These are phyloP conservation scores for Fusarium sp. DNA, from an alignment of 2,329 filamentous ascomycete species.

Conservation along the genomic window DNA sequence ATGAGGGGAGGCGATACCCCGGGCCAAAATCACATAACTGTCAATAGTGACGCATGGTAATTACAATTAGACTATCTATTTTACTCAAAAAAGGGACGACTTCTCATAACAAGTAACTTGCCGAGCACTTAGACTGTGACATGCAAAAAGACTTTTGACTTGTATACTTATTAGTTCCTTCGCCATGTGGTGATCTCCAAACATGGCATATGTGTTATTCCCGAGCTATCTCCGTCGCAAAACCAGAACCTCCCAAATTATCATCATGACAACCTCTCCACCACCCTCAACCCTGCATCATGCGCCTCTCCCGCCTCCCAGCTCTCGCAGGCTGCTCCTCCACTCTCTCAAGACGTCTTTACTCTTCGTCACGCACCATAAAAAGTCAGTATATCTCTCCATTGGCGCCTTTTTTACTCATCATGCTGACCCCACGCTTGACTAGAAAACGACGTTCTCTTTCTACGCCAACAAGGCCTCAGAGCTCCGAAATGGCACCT, in stretches of 20 bases:
- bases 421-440: conserved; percentile 25
- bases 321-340: conserved; percentile 3
- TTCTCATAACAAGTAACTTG: too few species aligned
- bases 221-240: conserved; percentile 48
- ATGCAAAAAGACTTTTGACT: too few species aligned
- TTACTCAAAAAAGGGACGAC: not conserved
- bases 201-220: not conserved
- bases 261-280: conserved; percentile 33
- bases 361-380: conserved; percentile 49
- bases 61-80: conserved; percentile 26
- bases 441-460: conserved; percentile 57
- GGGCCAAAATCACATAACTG: conserved; percentile 33
- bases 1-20: conserved; percentile 49
- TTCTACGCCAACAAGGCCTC: conserved; percentile 56
- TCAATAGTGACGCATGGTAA: conserved; percentile 30
- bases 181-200: not conserved
- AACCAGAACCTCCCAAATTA: conserved; percentile 30
- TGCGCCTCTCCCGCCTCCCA: conserved; percentile 31
- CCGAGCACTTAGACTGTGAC: too few species aligned
- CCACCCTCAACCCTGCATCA: conserved; percentile 14
- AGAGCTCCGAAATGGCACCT: conserved; percentile 56
- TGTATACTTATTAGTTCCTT: too few species aligned
- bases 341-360: conserved; percentile 22
- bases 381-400: conserved; percentile 41
- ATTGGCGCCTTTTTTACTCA: not conserved